phyloP scores from a whole-genome alignment of 805 yeast species.

The Ogataea glucozyma region DNA sequence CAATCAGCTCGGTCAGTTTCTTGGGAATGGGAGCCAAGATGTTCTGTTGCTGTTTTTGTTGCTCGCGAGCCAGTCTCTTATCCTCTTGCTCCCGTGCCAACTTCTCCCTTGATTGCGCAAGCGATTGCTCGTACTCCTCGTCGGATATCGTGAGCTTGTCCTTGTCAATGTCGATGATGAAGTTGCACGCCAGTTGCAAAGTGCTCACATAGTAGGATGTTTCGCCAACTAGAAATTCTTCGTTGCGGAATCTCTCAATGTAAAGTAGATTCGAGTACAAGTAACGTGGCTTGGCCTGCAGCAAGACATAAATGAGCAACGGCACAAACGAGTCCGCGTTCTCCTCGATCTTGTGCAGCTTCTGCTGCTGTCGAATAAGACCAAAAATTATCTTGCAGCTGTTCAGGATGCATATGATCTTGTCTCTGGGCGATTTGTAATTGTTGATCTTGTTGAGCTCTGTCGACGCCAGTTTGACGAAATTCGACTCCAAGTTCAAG shows the following conservation, averaged over 20 bases:
- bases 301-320: constrained; percentile 71
- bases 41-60: constrained; percentile 7
- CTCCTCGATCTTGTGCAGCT: constrained; percentile 52
- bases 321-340: constrained; percentile 97
- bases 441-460: constrained; percentile 79
- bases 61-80: neutral
- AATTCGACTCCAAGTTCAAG: constrained; percentile 49
- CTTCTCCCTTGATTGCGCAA: constrained; percentile 43
- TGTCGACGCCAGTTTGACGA: constrained; percentile 62
- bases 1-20: constrained; percentile 27
- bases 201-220: constrained; percentile 89
- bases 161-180: constrained; percentile 60
- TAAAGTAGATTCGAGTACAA: constrained; percentile 80
- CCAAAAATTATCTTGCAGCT: constrained; percentile 93
- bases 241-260: constrained; percentile 80
- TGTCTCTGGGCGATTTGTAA: constrained; percentile 93
- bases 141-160: constrained; percentile 61
- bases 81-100: constrained; percentile 13
- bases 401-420: constrained; percentile 85
- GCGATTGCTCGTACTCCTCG: constrained; percentile 57
- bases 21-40: constrained; percentile 30
- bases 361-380: constrained; percentile 59
- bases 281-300: constrained; percentile 64
- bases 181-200: constrained; percentile 84
- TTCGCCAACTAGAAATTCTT: constrained; percentile 79